Percentiles rank a stretch among this genome's conserved stretches.
phyloP scores from a whole-genome alignment of 768 basidiomycete genomes.

The Phylloporus rhodoxanthus region DNA sequence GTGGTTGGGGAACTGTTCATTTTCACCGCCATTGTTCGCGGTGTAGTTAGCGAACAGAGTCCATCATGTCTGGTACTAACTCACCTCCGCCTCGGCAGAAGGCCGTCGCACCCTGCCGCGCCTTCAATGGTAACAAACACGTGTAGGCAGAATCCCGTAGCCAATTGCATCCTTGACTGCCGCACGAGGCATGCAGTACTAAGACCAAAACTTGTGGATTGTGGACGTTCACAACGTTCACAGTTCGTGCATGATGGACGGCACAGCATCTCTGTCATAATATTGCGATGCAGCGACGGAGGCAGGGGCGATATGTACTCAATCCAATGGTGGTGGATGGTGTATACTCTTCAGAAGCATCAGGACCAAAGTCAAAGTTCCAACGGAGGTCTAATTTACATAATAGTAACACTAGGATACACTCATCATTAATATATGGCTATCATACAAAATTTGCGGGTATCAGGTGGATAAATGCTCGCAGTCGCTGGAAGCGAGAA shows the following conservation, averaged over 20 bases:
- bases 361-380: too few species aligned
- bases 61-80: conserved; percentile 7
- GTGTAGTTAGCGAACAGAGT: conserved; percentile 3
- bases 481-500: background rate
- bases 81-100: conserved; percentile 11
- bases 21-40: conserved; percentile 12
- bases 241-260: background rate
- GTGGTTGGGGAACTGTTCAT: conserved; percentile 8
- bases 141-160: conserved; percentile 7
- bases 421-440: background rate
- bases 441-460: conserved; percentile 17
- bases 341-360: too few species aligned
- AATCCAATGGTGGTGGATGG: background rate
- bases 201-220: background rate
- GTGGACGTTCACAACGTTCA: background rate
- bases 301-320: background rate
- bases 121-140: conserved; percentile 11
- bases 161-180: conserved; percentile 11
- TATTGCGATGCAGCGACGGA: conserved; percentile 1
- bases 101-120: conserved; percentile 13
- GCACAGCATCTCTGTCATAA: background rate
- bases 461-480: conserved; percentile 14
- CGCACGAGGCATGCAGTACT: conserved; percentile 11
- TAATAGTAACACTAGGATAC: conserved; percentile 5
- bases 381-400: too few species aligned